A percentile compares a stretch with the other conserved stretches of the same genome.
phyloP scores from a whole-genome alignment of 495 filamentous ascomycete genomes.

The Jackrogersella multiformis region DNA sequence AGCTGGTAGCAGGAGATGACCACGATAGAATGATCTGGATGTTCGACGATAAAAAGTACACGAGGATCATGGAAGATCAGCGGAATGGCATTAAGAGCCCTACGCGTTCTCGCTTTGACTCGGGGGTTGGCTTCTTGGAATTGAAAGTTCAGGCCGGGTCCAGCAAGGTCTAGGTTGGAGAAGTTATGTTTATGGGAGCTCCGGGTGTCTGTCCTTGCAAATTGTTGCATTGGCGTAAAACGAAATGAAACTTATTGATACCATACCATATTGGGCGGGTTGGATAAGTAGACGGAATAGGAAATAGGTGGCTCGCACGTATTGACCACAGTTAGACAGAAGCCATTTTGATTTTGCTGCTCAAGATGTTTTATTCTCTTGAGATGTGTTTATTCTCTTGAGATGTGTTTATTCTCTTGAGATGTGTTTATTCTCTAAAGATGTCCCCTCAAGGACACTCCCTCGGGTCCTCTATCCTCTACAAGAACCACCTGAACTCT shows the following conservation, averaged over 20 bases:
- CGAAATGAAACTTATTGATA: neutral
- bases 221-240: neutral
- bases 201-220: neutral
- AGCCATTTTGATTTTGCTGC: neutral
- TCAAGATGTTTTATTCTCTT: neutral
- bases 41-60: constrained; percentile 47
- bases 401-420: too few species aligned
- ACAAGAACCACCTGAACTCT: constrained; percentile 79
- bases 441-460: too few species aligned
- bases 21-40: constrained; percentile 43
- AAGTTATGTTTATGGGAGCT: constrained; percentile 2
- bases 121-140: constrained; percentile 39
- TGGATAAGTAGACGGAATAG: neutral
- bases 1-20: neutral
- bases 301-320: neutral
- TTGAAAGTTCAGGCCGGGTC: constrained; percentile 1
- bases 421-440: neutral
- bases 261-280: neutral
- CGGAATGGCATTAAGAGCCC: constrained; percentile 43
- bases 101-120: constrained; percentile 43
- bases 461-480: neutral
- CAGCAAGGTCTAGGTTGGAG: neutral
- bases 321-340: neutral
- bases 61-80: constrained; percentile 20
- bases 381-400: neutral